Evolutionary conservation across 78 protist species (phyloP).

Genomic region (Isochrysis galbana): DNA sequence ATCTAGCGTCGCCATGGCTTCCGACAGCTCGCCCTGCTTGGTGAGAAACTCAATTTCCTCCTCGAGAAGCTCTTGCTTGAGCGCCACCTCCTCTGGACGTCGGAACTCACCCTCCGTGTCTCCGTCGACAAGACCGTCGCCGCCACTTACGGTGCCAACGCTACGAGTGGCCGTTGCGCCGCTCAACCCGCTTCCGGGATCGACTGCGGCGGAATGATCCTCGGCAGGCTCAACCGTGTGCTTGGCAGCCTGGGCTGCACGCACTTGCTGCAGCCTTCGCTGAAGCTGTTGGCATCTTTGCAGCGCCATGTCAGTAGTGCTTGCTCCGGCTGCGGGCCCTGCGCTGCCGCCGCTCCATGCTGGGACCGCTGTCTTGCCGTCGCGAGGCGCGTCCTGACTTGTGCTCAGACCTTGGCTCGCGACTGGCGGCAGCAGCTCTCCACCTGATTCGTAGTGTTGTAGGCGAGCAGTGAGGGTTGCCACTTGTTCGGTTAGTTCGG

Average conservation of each 20-base stretch:
- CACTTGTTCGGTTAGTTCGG: not conserved
- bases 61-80: not conserved
- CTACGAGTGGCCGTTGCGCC: too few relatives aligned
- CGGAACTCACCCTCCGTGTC: too few relatives aligned
- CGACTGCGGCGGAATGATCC: too few relatives aligned
- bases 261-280: not conserved
- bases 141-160: too few relatives aligned
- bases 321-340: not conserved
- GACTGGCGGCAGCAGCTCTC: not conserved
- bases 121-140: too few relatives aligned
- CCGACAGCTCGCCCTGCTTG: not conserved
- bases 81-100: not conserved
- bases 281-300: not conserved
- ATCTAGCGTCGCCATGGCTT: not conserved
- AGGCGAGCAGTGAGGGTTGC: not conserved
- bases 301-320: not conserved
- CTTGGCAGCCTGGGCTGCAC: not conserved
- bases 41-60: not conserved
- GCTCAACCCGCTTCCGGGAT: too few relatives aligned
- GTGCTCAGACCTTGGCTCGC: not conserved
- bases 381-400: not conserved
- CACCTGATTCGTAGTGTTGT: not conserved
- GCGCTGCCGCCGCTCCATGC: not conserved
- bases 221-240: too few relatives aligned
- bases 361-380: too few relatives aligned